Conservation (phyloP, 768 basidiomycete genomes). For the Clitopilus hobsonii region DNA sequence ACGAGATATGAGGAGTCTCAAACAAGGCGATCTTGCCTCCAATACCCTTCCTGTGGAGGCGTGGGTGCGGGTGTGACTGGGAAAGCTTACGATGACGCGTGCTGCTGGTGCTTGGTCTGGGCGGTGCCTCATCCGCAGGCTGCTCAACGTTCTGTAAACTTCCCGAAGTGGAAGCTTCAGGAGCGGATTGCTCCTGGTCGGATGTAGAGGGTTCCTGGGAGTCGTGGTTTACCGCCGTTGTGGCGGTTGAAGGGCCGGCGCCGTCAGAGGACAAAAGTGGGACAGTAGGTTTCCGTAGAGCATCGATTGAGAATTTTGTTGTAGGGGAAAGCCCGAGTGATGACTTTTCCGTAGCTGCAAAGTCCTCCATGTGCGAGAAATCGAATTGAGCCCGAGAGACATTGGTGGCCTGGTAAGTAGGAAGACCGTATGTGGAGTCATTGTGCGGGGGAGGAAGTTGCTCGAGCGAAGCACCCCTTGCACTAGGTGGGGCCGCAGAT, state of each 20-base stretch:
- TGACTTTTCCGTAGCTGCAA: slow-evolving; percentile 65
- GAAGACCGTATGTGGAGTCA: slow-evolving; percentile 42
- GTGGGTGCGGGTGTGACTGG: slow-evolving; percentile 70
- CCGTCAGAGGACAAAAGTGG: background rate
- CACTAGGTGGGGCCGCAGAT: slow-evolving; percentile 5
- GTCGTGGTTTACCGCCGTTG: background rate
- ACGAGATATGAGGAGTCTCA: slow-evolving; percentile 54
- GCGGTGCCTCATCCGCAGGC: slow-evolving; percentile 5
- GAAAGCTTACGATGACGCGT: slow-evolving; percentile 81
- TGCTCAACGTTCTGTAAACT: slow-evolving; percentile 1
- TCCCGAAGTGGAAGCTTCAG: background rate
- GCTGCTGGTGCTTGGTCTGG: slow-evolving; percentile 5
- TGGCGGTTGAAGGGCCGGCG: background rate
- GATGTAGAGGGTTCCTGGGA: slow-evolving; percentile 2
- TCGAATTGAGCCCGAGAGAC: slow-evolving; percentile 58
- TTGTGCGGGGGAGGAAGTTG: slow-evolving; percentile 23
- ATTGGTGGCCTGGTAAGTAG: slow-evolving; percentile 64
- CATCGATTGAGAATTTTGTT: slow-evolving; percentile 31
- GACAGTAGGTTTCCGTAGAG: slow-evolving; percentile 12
- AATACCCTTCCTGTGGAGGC: slow-evolving; percentile 50
- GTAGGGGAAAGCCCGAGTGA: slow-evolving; percentile 55
- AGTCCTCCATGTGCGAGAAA: slow-evolving; percentile 74
- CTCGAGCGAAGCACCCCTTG: slow-evolving; percentile 10
- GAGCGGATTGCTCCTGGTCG: slow-evolving; percentile 1
- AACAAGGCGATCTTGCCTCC: slow-evolving; percentile 91